Evolutionary conservation across 1,284 basidiomycete genomes (phyloP), one percentile per base, ranked within the genome.

Genomic region (Termitomyces sp.): DNA sequence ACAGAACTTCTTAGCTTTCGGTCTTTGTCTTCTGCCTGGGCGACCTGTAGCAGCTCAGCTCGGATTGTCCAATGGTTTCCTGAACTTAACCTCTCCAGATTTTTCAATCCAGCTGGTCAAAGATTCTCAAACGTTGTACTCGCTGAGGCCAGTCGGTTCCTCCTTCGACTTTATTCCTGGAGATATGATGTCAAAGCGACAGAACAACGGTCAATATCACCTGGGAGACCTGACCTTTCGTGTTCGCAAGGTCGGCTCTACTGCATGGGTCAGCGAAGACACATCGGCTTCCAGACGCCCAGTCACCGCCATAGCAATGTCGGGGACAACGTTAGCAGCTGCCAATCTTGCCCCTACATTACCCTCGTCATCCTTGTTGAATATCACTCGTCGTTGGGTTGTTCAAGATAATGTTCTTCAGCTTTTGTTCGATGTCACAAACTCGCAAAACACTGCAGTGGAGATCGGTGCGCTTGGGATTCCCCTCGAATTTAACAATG

Each of bases 401-500:
- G 60, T 75, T 13, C 59, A 70, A n/a, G 63, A 72, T 42, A 68
- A 68, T 9, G 66, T 72, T 9, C 66, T 83, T 0, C 66, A 79
- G 58, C 65, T 83, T 3, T 68, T 78, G 2, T 81, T 83, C 58
- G 74, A 78, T 51, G 72, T 81, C 37, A 71, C 67, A 33, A 83
- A 83, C 58, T 66, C 71, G 0, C 76, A 78, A 57, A 71, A 62
- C 0, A 57, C 64, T 9, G 68, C 78, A 0, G 75, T 81, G 5
- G 79, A 82, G 60, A 79, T 83, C 46, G 80, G 80, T 0, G 69
- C 79, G 4, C 66, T 81, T 33, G 80, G 80, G 8, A 73, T 72
- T 6, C 77, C 79, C 5, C 62, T 82, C 41, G 78, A 81, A 54
- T 82, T 81, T 63, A 81, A 83, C 59, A 82, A 80, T 49, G 79